Percentiles rank a stretch among this genome's conserved stretches.
phyloP scores from a whole-genome alignment of 805 yeast genomes.

The Teunomyces cretensis region DNA sequence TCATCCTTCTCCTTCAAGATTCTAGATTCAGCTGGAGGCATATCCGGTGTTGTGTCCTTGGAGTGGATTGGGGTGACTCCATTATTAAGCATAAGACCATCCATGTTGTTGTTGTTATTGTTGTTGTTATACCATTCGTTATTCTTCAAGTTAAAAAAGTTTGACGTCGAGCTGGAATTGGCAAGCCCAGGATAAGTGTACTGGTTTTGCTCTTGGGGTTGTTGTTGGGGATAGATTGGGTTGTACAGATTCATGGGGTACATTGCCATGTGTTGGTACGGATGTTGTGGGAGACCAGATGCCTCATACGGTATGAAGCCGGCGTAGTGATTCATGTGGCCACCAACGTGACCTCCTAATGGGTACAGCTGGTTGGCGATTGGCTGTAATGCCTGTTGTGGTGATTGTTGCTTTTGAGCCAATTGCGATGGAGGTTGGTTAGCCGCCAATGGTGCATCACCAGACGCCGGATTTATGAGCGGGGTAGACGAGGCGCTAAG shows the following conservation, averaged over 20 bases:
- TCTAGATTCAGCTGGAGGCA: constrained; percentile 3
- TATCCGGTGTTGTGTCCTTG: background rate
- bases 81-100: background rate
- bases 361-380: constrained; percentile 1
- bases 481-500: background rate
- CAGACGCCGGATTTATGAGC: background rate
- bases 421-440: constrained; percentile 2
- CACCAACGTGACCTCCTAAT: constrained; percentile 1
- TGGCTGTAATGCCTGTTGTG: constrained; percentile 4
- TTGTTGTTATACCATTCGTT: background rate
- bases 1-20: background rate
- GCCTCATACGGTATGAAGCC: constrained; percentile 19
- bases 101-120: background rate
- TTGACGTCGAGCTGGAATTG: constrained; percentile 5
- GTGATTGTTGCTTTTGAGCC: constrained; percentile 6
- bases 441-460: background rate
- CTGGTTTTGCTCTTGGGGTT: constrained; percentile 4
- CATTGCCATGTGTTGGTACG: constrained; percentile 2
- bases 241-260: constrained; percentile 1
- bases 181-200: constrained; percentile 6
- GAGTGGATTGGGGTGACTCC: background rate
- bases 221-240: constrained; percentile 5
- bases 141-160: constrained; percentile 4
- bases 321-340: constrained; percentile 28
- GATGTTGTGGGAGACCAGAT: background rate